Percentiles rank a stretch among this genome's conserved stretches.
phyloP scores from a whole-genome alignment of 768 basidiomycete genomes.

The Podaxis carcinomalis region DNA sequence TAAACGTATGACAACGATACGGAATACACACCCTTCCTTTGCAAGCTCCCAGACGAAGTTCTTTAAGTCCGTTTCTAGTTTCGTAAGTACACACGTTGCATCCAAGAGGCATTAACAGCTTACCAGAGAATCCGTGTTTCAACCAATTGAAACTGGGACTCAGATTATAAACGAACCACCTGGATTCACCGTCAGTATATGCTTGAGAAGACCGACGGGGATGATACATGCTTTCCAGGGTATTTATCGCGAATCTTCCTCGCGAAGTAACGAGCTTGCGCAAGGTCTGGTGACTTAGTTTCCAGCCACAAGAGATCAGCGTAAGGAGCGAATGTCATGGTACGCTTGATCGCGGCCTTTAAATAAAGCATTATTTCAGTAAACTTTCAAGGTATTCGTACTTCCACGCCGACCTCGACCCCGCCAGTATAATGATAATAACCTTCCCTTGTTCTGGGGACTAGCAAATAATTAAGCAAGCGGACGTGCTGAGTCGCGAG shows the following conservation, averaged over 20 bases:
- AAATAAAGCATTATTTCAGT: slow-evolving; percentile 6
- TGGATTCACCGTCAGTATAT: slow-evolving; percentile 21
- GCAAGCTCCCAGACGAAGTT: slow-evolving; percentile 88
- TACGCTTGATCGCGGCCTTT: slow-evolving; percentile 76
- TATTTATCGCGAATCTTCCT: slow-evolving; percentile 65
- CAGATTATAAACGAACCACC: slow-evolving; percentile 89
- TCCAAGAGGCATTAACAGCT: slow-evolving; percentile 7
- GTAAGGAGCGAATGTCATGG: slow-evolving; percentile 76
- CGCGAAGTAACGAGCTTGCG: slow-evolving; percentile 76
- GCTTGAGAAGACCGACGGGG: neutral
- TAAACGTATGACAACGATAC: neutral
- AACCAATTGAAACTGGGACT: slow-evolving; percentile 95
- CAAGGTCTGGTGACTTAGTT: slow-evolving; percentile 82
- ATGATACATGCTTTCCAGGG: slow-evolving; percentile 59
- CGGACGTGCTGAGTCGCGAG: neutral
- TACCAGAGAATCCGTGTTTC: slow-evolving; percentile 73
- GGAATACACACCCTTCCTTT: slow-evolving; percentile 65
- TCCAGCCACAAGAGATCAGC: slow-evolving; percentile 92
- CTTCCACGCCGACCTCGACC: slow-evolving; percentile 43
- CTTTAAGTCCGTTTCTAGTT: slow-evolving; percentile 68
- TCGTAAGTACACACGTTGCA: slow-evolving; percentile 2
- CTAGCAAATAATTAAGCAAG: slow-evolving; percentile 31
- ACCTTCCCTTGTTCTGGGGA: slow-evolving; percentile 85
- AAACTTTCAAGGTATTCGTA: neutral
- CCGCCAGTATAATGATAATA: slow-evolving; percentile 88